Evolutionary conservation across 768 basidiomycete species (phyloP), one percentile per base, ranked within the genome.

Genomic region (Dictyophora rubrovolvata): DNA sequence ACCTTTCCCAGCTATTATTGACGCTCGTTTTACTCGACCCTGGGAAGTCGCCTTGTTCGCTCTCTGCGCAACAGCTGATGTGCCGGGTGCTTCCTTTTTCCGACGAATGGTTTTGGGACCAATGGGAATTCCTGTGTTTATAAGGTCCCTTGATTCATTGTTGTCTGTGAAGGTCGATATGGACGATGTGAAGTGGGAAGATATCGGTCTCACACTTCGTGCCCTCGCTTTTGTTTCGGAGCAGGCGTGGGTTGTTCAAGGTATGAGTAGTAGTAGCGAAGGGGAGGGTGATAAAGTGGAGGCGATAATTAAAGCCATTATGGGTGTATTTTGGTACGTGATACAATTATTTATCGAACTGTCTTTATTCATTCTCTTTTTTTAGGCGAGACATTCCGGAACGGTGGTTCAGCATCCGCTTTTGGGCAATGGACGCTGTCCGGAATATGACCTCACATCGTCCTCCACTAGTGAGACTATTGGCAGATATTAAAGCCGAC

Each of bases 371-470:
- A 55, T 36, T 12, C 21, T 10, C 54, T 9, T 48, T n/a, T 9
- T n/a, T 1, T 46, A 56, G 55, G 28, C 55, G 55, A 36, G 21
- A 16, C 10, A 56, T 56, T n/a, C 55, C 55, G 14, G 42, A 21
- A 28, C 55, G 55, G 16, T 56, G 55, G 55, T 48, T 56, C 55
- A 42, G 55, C 46, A 56, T 56, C 22, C 55, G 55, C 23, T 56
- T 56, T 33, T 56, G 55, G 55, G 55, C 55, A 5, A 56, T 56
- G 55, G 55, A 56, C 21, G 49, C 55, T 16, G 49, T 48, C 11
- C 55, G 55, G 14, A 56, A 56, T 23, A 56, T 56, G 3, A 17
- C 28, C 48, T 48, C 55, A 21, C 55, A 56, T 17, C 47, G 55
- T 14, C 55, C 55, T n/a, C 47, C 55, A 12, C 46, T 56, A 46